Conservation (phyloP, 2,329 filamentous ascomycete genomes). For the Fusarium chuoi region DNA sequence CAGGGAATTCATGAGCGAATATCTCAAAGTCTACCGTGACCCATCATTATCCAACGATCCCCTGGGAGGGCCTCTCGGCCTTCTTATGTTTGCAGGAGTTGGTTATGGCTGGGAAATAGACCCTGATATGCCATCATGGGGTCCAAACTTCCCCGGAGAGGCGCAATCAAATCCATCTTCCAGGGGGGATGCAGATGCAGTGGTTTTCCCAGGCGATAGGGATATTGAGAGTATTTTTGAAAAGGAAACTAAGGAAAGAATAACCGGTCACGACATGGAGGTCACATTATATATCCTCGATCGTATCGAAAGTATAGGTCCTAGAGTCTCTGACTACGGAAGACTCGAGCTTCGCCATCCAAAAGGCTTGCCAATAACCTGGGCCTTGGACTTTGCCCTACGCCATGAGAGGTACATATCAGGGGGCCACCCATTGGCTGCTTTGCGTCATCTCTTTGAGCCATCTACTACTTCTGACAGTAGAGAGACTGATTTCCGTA, state of each 20-base stretch:
- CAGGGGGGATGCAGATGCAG: neutral
- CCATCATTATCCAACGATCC: rapidly evolving
- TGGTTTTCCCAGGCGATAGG: neutral
- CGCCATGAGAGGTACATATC: no score
- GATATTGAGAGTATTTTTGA: neutral
- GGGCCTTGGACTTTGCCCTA: no score
- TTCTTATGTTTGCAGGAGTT: neutral
- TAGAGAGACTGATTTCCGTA: no score
- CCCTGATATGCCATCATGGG: neutral
- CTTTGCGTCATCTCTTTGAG: no score
- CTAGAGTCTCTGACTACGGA: neutral
- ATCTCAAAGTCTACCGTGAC: neutral
- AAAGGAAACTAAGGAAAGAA: neutral
- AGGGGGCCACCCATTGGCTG: no score
- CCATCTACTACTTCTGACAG: no score
- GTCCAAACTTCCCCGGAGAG: neutral
- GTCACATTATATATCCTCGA: neutral
- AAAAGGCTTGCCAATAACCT: no score
- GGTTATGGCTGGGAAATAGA: neutral
- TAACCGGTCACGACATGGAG: neutral
- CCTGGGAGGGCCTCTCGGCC: neutral
- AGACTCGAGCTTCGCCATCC: no score
- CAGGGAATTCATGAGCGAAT: neutral
- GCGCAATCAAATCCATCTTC: neutral
- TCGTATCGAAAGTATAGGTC: neutral